Base-by-base conservation (phyloP, 2,329 filamentous ascomycete genomes). In the Cladosporium austrohemisphaericum region DNA sequence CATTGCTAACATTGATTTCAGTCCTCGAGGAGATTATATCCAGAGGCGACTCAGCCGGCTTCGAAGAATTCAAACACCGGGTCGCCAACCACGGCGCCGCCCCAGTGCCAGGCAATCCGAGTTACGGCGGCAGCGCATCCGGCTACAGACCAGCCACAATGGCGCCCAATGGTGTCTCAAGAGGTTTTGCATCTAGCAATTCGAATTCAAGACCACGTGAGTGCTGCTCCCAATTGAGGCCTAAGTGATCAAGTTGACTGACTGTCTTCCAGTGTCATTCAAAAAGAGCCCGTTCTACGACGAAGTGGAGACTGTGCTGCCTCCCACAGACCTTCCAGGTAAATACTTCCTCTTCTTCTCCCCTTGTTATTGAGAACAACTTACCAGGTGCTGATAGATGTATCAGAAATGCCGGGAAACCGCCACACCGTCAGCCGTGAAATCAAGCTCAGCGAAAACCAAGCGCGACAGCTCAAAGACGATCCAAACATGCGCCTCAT, bases 221-320 rank as follows among this genome's bases (percentile, higher is more conserved):
- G 47, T 43, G 25, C 16, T 16, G 22, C 18, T 16, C 31, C 13
- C 9, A 11, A 22, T 18, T 22, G 11, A 11, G 16, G 16, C 18
- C 6, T 26, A 16, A 22, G 5, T 3, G 2, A 10, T 20, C 2
- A n/a, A 13, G 5, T 13, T 7, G 22, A 36, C 47, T 50, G 47
- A 50, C 47, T 16, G 16, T 9, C 2, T 10, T 7, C 16, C 22
- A 50, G 47, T 50, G 47, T 18, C 31, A 19, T 51, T 86, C 71
- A 92, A 88, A 61, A 68, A 81, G 3, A 95, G 89, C 61, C 92
- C 93, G 0, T 98, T 96, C 67, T 96, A 92, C 63, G 79, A 80
- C 9, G 75, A 92, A 25, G 65, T 83, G 37, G 74, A 81, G 48
- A 76, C 81, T 22, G 68, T 96, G 5, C 81, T 87, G 4, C 71